Percentiles rank a stretch among this genome's conserved stretches.
These are phyloP conservation scores for Tetrapisispora nanseiensis DNA, from an alignment of 805 yeast genomes.

Conservation along the genomic window DNA sequence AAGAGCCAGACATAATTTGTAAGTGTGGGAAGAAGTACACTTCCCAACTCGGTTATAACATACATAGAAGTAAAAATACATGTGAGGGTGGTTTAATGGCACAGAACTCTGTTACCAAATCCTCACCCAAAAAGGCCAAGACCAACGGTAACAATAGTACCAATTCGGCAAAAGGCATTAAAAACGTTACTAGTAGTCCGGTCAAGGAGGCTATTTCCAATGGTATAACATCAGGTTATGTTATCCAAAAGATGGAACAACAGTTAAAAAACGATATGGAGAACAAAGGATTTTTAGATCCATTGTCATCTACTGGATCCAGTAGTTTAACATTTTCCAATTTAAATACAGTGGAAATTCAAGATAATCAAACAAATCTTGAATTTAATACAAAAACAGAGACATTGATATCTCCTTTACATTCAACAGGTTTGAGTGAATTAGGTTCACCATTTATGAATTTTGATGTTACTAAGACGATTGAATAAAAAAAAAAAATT, in stretches of 20 bases:
- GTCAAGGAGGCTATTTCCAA: constrained; percentile 18
- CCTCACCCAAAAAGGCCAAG: constrained; percentile 22
- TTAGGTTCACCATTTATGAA: constrained; percentile 19
- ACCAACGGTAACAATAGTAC: constrained; percentile 7
- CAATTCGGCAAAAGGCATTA: constrained; percentile 5
- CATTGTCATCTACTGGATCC: constrained; percentile 5
- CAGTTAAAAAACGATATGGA: constrained; percentile 17
- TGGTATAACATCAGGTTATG: constrained; percentile 13
- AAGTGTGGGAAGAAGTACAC: constrained; percentile 90
- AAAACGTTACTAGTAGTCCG: constrained; percentile 14
- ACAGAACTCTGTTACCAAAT: constrained; percentile 20
- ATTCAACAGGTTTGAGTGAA: constrained; percentile 16
- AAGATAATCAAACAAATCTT: neutral
- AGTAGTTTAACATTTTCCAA: too few relatives aligned
- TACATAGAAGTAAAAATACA: constrained; percentile 69
- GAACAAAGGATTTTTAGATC: constrained; percentile 14
- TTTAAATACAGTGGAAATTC: too few relatives aligned
- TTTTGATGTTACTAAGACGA: neutral
- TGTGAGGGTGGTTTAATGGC: constrained; percentile 57
- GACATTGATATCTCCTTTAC: constrained; percentile 11
- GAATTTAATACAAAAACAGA: neutral
- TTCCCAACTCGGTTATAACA: constrained; percentile 74
- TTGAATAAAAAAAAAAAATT: neutral
- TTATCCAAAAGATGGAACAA: constrained; percentile 20
- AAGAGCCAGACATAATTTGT: constrained; percentile 61